Evolutionary conservation across 2,329 filamentous ascomycete species (phyloP), one percentile per base, ranked within the genome.

Genomic region (Apiospora arundinis): DNA sequence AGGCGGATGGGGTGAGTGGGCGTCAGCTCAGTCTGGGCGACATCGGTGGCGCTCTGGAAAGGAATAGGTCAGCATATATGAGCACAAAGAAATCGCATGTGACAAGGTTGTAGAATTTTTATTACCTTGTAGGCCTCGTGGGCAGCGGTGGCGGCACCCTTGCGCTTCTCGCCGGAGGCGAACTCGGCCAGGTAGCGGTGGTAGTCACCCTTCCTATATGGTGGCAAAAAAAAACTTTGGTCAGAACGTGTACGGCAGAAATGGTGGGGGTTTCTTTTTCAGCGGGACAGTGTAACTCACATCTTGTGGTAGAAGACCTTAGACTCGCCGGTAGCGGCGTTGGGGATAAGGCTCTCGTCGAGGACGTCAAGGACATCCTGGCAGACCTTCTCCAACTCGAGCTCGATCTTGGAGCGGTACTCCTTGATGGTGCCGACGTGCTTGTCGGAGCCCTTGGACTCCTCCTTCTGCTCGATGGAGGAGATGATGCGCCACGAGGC

Each of bases 221-320:
- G 21, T 28, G 70, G n/a, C n/a, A 18, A 28, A 60, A 48, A 72
- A 74, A 70, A 56, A 16, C 42, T 66, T 65, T 60, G 37, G 28
- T 44, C 44, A 63, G 73, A 48, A 68, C 25, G 65, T 60, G 65
- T 69, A 67, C 32, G 21, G 42, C 11, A 21, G 3, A 32, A 3
- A 32, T 32, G 32, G 32, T 21, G 32, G 32, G 44, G 6, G 4
- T 16, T 45, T 45, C 16, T 45, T 45, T 45, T 46, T 66, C 8
- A 28, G 18, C 32, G 28, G 71, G 23, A 69, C 46, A 28, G 70
- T 71, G 73, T 72, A 76, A 89, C 93, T 79, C 88, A 98, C 95
- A 98, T 98, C 92, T 98, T 98, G 92, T 98, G 95, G 89, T 98
- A 98, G 87, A 98, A 98, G 83, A 98, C 95, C 92, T 98, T 98